Percentiles rank a stretch among this genome's conserved stretches.
Evolutionary conservation across 495 filamentous ascomycete species (phyloP).

Genomic region (Xylaria bambusicola): DNA sequence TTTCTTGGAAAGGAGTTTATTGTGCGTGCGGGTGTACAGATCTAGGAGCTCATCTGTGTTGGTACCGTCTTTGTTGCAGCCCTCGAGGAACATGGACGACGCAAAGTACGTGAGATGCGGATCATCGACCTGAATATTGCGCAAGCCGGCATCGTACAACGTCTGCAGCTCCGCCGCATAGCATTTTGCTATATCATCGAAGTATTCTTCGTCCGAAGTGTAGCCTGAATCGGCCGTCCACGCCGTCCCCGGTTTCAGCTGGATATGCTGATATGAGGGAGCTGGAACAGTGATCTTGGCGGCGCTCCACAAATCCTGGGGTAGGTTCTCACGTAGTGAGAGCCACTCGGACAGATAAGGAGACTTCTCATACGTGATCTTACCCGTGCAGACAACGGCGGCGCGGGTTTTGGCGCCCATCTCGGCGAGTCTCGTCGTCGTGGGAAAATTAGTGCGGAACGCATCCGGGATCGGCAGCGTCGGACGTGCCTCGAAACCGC

Average conservation of each 20-base stretch:
- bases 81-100: conserved; percentile 69
- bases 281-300: conserved; percentile 73
- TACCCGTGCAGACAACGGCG: conserved; percentile 69
- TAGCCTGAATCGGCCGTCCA: conserved; percentile 67
- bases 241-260: conserved; percentile 67
- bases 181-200: conserved; percentile 71
- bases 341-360: conserved; percentile 71
- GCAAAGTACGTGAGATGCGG: conserved; percentile 77
- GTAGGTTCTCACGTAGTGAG: conserved; percentile 61
- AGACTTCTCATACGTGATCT: conserved; percentile 67
- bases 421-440: conserved; percentile 37
- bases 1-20: conserved; percentile 64
- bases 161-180: conserved; percentile 66
- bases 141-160: conserved; percentile 68
- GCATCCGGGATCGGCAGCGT: conserved; percentile 44
- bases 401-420: conserved; percentile 61
- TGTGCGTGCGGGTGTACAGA: conserved; percentile 74
- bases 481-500: conserved; percentile 44
- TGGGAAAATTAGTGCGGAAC: conserved; percentile 33
- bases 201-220: conserved; percentile 66
- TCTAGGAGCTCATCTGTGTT: conserved; percentile 66
- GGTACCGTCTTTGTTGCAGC: conserved; percentile 59
- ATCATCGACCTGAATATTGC: conserved; percentile 77
- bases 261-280: conserved; percentile 70
- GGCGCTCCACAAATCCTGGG: conserved; percentile 59